Evolutionary conservation across 2,329 filamentous ascomycete genomes (phyloP).

Genomic region (Seiridium unicorne): DNA sequence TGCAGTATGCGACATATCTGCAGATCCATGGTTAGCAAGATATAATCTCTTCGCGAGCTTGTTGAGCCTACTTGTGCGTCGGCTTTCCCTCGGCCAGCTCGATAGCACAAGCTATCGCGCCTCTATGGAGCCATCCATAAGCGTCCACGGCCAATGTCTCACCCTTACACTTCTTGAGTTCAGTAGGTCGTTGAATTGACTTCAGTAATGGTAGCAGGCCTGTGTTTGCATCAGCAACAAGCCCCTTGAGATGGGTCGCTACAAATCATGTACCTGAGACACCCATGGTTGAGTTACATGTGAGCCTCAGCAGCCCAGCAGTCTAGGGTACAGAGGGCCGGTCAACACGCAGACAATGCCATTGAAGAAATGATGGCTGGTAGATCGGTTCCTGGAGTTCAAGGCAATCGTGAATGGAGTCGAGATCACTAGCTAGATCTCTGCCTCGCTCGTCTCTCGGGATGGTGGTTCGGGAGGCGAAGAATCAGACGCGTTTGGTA

Average conservation of each 20-base stretch:
- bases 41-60: conserved; percentile 8
- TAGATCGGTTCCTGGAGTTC: too few relatives aligned
- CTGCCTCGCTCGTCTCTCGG: too few relatives aligned
- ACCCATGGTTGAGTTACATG: background rate
- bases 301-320: background rate
- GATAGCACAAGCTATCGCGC: conserved; percentile 83
- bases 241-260: background rate
- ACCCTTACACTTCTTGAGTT: conserved; percentile 82
- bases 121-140: conserved; percentile 97
- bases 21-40: conserved; percentile 13
- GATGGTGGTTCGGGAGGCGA: too few relatives aligned
- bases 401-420: too few relatives aligned
- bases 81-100: conserved; percentile 87
- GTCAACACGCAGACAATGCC: background rate
- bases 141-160: conserved; percentile 93
- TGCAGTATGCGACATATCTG: conserved; percentile 86
- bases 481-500: too few relatives aligned
- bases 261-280: background rate
- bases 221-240: conserved; percentile 32
- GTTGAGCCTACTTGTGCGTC: conserved; percentile 69
- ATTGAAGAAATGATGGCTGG: too few relatives aligned
- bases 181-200: conserved; percentile 88
- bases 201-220: conserved; percentile 90
- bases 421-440: too few relatives aligned
- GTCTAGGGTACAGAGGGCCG: background rate